These are phyloP conservation scores for Amanita exitialis DNA, from an alignment of 768 basidiomycete genomes.

Conservation along the genomic window DNA sequence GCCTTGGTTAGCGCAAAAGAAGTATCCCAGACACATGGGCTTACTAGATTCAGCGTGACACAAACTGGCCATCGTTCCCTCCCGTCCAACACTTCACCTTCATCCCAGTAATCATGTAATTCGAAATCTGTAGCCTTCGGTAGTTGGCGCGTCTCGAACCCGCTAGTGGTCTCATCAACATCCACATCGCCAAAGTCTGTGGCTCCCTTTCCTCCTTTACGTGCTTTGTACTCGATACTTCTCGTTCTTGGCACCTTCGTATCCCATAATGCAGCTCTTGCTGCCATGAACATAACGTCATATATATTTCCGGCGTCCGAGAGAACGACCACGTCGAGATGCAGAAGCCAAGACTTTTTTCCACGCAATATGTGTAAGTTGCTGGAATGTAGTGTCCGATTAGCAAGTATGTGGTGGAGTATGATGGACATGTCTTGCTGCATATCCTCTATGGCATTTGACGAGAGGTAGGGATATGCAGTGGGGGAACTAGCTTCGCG, in stretches of 20 bases:
- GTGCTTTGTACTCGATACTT: constrained; percentile 55
- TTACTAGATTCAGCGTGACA: constrained; percentile 68
- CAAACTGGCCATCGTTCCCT: constrained; percentile 66
- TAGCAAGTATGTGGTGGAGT: constrained; percentile 54
- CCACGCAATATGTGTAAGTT: constrained; percentile 52
- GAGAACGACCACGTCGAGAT: constrained; percentile 67
- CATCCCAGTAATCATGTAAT: constrained; percentile 81
- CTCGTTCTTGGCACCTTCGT: constrained; percentile 71
- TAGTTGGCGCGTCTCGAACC: constrained; percentile 47
- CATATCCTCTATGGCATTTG: constrained; percentile 61
- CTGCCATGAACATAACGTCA: constrained; percentile 74
- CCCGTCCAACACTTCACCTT: constrained; percentile 57
- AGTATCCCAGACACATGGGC: constrained; percentile 12
- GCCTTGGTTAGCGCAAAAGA: background rate
- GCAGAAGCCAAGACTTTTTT: constrained; percentile 67
- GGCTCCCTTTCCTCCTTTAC: constrained; percentile 11
- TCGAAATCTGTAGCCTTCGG: constrained; percentile 69
- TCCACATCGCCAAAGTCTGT: constrained; percentile 38
- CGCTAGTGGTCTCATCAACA: constrained; percentile 40
- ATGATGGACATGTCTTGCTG: constrained; percentile 62
- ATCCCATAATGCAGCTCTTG: constrained; percentile 72
- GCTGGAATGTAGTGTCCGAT: constrained; percentile 52
- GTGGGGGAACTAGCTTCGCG: constrained; percentile 61
- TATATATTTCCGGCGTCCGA: constrained; percentile 66
- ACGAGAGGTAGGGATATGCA: constrained; percentile 64